Evolutionary conservation across 108 stramenopile species (phyloP).

Genomic region (Fragilaria crotonensis): DNA sequence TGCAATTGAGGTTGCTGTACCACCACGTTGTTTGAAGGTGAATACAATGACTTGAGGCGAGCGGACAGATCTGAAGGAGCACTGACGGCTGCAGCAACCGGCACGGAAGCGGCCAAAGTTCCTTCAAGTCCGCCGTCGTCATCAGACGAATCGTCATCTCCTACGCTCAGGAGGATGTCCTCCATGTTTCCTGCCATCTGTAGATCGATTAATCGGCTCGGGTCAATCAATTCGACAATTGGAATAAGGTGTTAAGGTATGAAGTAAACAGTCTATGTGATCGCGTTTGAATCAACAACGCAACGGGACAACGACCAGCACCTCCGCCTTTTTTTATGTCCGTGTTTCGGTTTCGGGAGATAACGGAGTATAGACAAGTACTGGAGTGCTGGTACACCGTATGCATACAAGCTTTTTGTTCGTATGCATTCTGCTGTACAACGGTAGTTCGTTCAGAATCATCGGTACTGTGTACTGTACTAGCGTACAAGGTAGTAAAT

Average conservation of each 20-base stretch:
- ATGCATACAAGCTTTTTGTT: too few relatives aligned
- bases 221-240: neutral
- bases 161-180: neutral
- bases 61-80: slow-evolving; percentile 1
- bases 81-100: neutral
- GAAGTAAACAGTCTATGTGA: too few relatives aligned
- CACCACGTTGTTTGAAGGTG: neutral
- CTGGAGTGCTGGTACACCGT: too few relatives aligned
- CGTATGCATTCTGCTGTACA: too few relatives aligned
- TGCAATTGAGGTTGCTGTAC: neutral
- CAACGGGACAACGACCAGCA: too few relatives aligned
- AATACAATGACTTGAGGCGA: slow-evolving; percentile 12
- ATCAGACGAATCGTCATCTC: neutral
- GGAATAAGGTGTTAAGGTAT: neutral
- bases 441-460: too few relatives aligned
- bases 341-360: too few relatives aligned
- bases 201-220: neutral
- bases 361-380: too few relatives aligned
- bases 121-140: neutral
- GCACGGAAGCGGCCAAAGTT: neutral
- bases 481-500: too few relatives aligned
- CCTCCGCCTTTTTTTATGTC: too few relatives aligned
- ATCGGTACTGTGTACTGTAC: too few relatives aligned
- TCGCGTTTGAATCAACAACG: too few relatives aligned
- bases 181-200: neutral